A percentile compares a stretch with the other conserved stretches of the same genome.
Evolutionary conservation across 345 rosid genomes (phyloP).

Genomic region (Ceriops tagal): DNA sequence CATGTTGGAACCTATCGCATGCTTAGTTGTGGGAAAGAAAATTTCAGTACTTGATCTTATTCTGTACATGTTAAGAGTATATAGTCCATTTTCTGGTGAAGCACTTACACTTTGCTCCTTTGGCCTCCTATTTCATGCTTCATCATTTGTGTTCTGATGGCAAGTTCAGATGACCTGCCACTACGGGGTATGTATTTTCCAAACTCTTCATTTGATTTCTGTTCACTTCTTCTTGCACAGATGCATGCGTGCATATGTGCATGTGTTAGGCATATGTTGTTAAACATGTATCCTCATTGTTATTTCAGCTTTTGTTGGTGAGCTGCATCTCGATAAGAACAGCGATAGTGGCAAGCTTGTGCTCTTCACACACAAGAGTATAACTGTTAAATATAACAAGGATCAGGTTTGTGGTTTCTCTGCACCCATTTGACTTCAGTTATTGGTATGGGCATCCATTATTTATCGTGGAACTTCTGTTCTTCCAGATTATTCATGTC

Average conservation of each 20-base stretch:
- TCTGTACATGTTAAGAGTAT: background rate
- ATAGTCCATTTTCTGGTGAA: background rate
- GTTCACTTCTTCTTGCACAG: background rate
- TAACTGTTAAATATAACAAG: conserved; percentile 61
- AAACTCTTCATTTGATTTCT: conserved; percentile 7
- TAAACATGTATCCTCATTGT: conserved; percentile 13
- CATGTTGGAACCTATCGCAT: no score
- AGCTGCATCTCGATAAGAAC: conserved; percentile 71
- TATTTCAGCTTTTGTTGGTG: conserved; percentile 77
- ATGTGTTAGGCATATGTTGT: background rate
- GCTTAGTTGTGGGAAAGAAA: background rate
- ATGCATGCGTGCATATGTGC: no score
- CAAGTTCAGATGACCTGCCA: conserved; percentile 83
- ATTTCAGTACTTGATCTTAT: background rate
- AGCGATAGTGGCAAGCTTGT: conserved; percentile 67
- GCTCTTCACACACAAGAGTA: conserved; percentile 74
- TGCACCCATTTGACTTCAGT: conserved; percentile 4
- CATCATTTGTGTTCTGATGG: conserved; percentile 30
- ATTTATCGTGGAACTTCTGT: conserved; percentile 8
- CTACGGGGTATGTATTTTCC: conserved; percentile 66
- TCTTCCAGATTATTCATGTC: conserved; percentile 77
- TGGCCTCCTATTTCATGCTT: conserved; percentile 23
- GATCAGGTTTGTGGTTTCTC: conserved; percentile 62
- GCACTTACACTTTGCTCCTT: conserved; percentile 22
- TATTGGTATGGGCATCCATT: background rate